Conservation (phyloP, 192 early-diverging fungal species). For the Backusella macrospora region DNA sequence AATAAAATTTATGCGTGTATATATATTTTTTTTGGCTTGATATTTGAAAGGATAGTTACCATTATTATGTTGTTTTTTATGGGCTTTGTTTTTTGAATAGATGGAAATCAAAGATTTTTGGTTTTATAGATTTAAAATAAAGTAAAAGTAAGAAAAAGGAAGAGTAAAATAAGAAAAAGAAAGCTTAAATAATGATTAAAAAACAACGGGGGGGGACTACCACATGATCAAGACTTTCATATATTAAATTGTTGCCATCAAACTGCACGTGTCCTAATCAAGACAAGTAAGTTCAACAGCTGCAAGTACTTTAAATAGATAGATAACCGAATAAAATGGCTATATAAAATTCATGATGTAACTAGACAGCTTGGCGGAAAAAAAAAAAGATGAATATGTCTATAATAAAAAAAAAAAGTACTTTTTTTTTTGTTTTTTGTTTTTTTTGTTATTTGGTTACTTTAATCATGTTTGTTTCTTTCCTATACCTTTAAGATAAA, state of each 20-base stretch:
- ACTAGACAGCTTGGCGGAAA: not conserved
- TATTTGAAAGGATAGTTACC: not conserved
- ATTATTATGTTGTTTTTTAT: not conserved
- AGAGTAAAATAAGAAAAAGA: not conserved
- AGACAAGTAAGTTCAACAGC: not conserved
- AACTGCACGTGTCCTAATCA: conserved; percentile 1
- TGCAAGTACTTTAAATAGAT: conserved; percentile 1
- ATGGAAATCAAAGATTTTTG: not conserved
- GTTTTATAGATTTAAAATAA: not conserved
- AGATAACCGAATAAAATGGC: not conserved
- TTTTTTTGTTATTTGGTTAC: too few relatives aligned
- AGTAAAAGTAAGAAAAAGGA: not conserved
- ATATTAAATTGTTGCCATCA: not conserved
- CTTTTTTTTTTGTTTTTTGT: too few relatives aligned
- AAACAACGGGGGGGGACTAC: not conserved
- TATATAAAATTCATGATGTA: not conserved
- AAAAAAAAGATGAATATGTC: too few relatives aligned
- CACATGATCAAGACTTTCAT: conserved; percentile 5
- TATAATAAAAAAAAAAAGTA: too few relatives aligned
- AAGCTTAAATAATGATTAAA: conserved; percentile 1
- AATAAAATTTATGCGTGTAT: not conserved
- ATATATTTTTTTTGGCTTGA: not conserved
- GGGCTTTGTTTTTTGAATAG: not conserved
- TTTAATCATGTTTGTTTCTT: too few relatives aligned
- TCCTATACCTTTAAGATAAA: too few relatives aligned